These are phyloP conservation scores for Leucosporidium scottii DNA, from an alignment of 768 basidiomycete species.

Conservation along the genomic window DNA sequence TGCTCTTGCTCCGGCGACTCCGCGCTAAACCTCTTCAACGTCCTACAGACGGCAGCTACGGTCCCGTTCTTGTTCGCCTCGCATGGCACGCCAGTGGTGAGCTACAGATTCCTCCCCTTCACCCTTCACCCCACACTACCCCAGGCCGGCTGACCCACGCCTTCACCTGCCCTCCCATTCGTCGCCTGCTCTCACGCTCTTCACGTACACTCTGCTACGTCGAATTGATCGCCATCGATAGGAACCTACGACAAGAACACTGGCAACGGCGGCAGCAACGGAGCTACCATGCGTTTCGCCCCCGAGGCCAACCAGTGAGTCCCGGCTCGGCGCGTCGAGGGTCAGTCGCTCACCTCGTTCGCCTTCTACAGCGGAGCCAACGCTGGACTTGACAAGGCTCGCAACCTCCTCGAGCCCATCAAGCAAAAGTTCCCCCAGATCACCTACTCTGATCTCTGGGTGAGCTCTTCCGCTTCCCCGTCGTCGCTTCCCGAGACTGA, in stretches of 20 bases:
- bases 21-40: conserved; percentile 8
- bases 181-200: no score
- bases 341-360: not conserved
- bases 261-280: conserved; percentile 63
- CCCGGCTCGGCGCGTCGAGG: not conserved
- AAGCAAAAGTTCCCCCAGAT: conserved; percentile 89
- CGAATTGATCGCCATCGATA: no score
- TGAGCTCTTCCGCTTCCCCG: not conserved
- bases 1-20: not conserved
- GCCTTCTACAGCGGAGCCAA: conserved; percentile 54
- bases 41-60: conserved; percentile 67
- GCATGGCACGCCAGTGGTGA: conserved; percentile 34
- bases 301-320: conserved; percentile 65
- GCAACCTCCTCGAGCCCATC: conserved; percentile 67
- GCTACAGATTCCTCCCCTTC: not conserved
- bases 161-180: no score
- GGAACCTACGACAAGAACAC: conserved; percentile 35
- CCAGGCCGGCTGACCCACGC: no score
- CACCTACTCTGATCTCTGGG: conserved; percentile 84
- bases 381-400: conserved; percentile 71
- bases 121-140: not conserved
- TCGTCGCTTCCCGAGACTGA: no score
- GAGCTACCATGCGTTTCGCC: conserved; percentile 95
- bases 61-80: conserved; percentile 38
- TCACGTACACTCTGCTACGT: no score